Evolutionary conservation across 2,329 filamentous ascomycete species (phyloP), one percentile per base, ranked within the genome.

Genomic region (Paecilomyces sp.): DNA sequence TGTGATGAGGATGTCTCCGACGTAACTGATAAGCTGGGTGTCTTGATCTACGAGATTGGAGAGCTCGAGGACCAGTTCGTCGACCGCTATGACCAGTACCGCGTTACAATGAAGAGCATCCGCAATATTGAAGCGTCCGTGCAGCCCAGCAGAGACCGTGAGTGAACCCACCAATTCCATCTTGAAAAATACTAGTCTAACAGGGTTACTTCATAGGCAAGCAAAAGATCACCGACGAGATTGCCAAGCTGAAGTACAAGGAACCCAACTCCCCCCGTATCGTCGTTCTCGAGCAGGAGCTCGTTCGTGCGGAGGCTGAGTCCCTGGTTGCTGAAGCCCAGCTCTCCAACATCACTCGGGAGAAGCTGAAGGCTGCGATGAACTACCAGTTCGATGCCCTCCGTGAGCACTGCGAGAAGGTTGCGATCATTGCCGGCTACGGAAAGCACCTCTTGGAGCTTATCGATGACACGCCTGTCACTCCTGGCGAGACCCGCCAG

Each of bases 201-300:
- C 33, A 55, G 50, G 18, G 52, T 54, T 64, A 28, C 60, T 34
- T 57, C 6, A 7, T 67, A 95, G 91, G 91, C 77, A 99, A 99
- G 82, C 93, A 97, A 77, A 99, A 97, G 81, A 97, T 99, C 72
- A 96, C 91, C 70, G 94, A 99, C 75, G 91, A 97, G 75, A 99
- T 99, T 69, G 93, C 94, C 56, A 93, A 97, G 77, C 85, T 99
- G 70, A 99, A 99, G 79, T 99, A 97, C 86, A 99, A 99, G 82
- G 94, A 99, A 78, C 94, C 94, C 67, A 96, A 96, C 81, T 97
- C 92, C 36, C 92, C 93, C 64, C 94, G 92, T 80, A 97, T 99
- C 68, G 92, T 97, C 60, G 92, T 99, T 50, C 88, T 99, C 58
- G 94, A 99, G 80, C 94, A 99, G 78, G 94, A 99, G 78, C 90